Conservation (phyloP, 768 basidiomycete species). For the Neoboletus brunneissimus region DNA sequence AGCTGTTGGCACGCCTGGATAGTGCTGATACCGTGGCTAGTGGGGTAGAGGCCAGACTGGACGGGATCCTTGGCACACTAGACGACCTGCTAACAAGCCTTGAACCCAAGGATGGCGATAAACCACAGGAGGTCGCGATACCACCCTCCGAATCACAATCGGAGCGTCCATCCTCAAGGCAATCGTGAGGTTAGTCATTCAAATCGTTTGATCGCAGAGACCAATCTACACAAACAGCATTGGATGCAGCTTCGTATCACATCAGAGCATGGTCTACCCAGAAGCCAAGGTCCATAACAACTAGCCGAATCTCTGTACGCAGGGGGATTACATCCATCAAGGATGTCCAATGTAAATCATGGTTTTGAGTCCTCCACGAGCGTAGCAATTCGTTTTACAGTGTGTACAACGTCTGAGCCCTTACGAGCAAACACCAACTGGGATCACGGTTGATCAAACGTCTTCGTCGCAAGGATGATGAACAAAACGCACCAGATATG, state of each 20-base stretch:
- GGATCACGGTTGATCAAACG: conserved; percentile 5
- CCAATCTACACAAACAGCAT: background rate
- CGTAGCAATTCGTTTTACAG: conserved; percentile 62
- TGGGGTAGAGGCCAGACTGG: conserved; percentile 61
- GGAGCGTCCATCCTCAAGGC: background rate
- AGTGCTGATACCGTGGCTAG: conserved; percentile 56
- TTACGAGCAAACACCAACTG: conserved; percentile 85
- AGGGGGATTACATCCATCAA: conserved; percentile 18
- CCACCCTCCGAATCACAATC: conserved; percentile 1
- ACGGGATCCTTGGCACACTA: conserved; percentile 56
- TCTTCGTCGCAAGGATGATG: conserved; percentile 1
- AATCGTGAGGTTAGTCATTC: conserved; percentile 17
- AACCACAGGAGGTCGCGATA: background rate
- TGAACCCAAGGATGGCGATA: conserved; percentile 23
- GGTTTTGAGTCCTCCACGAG: conserved; percentile 28
- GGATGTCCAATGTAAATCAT: conserved; percentile 30
- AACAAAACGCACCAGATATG: conserved; percentile 66
- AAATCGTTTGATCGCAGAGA: background rate
- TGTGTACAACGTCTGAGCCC: conserved; percentile 74
- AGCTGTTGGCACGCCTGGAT: conserved; percentile 55
- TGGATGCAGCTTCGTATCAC: background rate
- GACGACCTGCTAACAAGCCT: conserved; percentile 52
- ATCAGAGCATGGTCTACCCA: conserved; percentile 15
- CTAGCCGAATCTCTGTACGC: conserved; percentile 10
- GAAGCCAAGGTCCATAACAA: conserved; percentile 9